These are phyloP conservation scores for Ustulina deusta DNA, from an alignment of 2,329 filamentous ascomycete genomes.

Conservation along the genomic window DNA sequence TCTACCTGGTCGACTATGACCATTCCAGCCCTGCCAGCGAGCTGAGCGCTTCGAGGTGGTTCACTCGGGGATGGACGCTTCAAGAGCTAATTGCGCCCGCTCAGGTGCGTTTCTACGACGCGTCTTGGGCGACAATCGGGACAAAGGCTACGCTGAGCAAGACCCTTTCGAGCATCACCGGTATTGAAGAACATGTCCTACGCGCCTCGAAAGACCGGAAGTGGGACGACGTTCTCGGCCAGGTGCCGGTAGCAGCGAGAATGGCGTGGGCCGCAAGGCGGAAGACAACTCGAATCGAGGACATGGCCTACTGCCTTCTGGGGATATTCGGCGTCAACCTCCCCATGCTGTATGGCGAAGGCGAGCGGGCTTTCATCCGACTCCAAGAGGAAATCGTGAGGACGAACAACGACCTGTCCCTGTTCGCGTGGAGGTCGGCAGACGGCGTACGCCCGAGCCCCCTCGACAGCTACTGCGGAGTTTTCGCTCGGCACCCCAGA, in stretches of 20 bases:
- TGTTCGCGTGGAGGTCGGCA: neutral
- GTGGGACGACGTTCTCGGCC: neutral
- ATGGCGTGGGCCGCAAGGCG: constrained; percentile 9
- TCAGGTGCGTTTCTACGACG: neutral
- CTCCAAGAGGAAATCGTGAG: constrained; percentile 16
- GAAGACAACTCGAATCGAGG: constrained; percentile 1
- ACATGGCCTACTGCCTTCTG: constrained; percentile 18
- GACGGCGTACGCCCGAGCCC: neutral
- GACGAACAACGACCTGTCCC: neutral
- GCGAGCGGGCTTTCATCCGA: neutral
- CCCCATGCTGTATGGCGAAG: constrained; percentile 16
- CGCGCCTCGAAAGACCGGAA: neutral
- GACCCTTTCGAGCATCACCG: neutral
- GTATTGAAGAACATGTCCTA: neutral
- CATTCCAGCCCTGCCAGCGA: neutral
- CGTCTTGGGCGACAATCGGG: neutral
- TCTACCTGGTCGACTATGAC: neutral
- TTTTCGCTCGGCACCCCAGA: neutral
- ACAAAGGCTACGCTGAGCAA: neutral
- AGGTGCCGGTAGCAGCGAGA: neutral
- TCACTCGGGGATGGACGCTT: constrained; percentile 3
- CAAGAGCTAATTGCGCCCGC: neutral
- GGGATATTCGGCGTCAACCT: constrained; percentile 11
- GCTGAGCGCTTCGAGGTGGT: neutral
- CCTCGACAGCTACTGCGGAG: neutral